These are phyloP conservation scores for Flueggea neowawraea DNA, from an alignment of 441 rosid species.

Conservation along the genomic window DNA sequence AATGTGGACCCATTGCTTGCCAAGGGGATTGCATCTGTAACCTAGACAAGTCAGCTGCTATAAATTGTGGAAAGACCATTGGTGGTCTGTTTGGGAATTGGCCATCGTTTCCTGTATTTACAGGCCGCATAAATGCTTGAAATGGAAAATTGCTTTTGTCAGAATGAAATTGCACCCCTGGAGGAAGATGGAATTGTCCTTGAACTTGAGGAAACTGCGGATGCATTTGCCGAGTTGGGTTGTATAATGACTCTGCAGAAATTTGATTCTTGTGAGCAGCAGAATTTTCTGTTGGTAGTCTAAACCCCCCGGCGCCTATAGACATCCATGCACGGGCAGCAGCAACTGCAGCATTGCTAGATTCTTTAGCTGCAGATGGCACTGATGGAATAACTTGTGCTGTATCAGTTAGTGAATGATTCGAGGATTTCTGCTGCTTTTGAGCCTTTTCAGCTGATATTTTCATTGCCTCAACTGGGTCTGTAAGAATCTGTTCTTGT, in stretches of 20 bases:
- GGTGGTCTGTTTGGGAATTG: slow-evolving; percentile 47
- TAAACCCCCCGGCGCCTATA: slow-evolving; percentile 64
- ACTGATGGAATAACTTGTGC: slow-evolving; percentile 26
- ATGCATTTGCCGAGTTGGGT: slow-evolving; percentile 55
- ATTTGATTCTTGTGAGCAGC: slow-evolving; percentile 46
- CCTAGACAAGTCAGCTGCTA: slow-evolving; percentile 54
- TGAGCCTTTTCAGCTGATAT: slow-evolving; percentile 50
- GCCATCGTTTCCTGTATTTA: slow-evolving; percentile 35
- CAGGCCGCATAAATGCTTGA: slow-evolving; percentile 49
- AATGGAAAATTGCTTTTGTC: slow-evolving; percentile 50
- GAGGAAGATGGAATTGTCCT: slow-evolving; percentile 47
- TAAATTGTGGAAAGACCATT: slow-evolving; percentile 51
- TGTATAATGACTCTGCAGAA: slow-evolving; percentile 63
- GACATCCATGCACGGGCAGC: slow-evolving; percentile 97
- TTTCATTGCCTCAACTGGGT: slow-evolving; percentile 69
- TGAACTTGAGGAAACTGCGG: slow-evolving; percentile 42
- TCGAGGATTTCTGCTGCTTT: slow-evolving; percentile 46
- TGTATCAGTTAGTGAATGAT: slow-evolving; percentile 25
- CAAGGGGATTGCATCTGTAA: slow-evolving; percentile 62
- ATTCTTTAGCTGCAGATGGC: slow-evolving; percentile 48
- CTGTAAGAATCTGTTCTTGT: slow-evolving; percentile 45
- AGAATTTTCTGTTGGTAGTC: slow-evolving; percentile 43
- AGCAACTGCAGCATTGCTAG: slow-evolving; percentile 58
- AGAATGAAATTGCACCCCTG: slow-evolving; percentile 45
- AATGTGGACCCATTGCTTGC: slow-evolving; percentile 53